Conservation (phyloP, 805 yeast genomes). For the Pichia thaimueangensis region DNA sequence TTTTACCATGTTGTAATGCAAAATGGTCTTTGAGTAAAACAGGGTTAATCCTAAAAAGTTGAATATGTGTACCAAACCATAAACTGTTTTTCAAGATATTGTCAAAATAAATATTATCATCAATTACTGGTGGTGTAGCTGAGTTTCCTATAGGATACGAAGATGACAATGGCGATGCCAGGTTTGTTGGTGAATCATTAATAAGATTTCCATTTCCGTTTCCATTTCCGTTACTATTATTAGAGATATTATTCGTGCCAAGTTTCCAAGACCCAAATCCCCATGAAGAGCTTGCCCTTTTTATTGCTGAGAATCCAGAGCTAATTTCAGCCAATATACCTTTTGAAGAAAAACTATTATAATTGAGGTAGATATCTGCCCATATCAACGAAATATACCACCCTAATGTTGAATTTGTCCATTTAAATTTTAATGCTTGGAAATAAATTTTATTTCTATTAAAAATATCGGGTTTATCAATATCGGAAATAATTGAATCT, state of each 20-base stretch:
- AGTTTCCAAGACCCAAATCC: conserved; percentile 24
- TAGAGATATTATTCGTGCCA: neutral
- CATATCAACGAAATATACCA: conserved; percentile 71
- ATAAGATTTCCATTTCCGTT: too few relatives aligned
- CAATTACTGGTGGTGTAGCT: conserved; percentile 4
- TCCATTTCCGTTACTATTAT: too few relatives aligned
- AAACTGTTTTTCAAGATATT: conserved; percentile 26
- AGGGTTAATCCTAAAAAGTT: conserved; percentile 34
- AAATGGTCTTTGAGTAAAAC: conserved; percentile 10
- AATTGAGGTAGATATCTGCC: conserved; percentile 44
- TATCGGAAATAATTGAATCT: conserved; percentile 9
- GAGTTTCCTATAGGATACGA: conserved; percentile 16
- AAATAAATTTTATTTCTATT: conserved; percentile 35
- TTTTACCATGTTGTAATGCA: conserved; percentile 9
- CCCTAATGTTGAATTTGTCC: conserved; percentile 61
- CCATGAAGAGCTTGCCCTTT: conserved; percentile 33
- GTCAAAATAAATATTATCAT: conserved; percentile 8
- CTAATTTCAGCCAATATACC: conserved; percentile 31
- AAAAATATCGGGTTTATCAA: conserved; percentile 32
- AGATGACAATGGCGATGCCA: conserved; percentile 6
- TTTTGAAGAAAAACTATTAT: conserved; percentile 30
- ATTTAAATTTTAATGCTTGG: conserved; percentile 46
- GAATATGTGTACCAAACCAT: conserved; percentile 43
- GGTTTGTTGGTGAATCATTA: neutral
- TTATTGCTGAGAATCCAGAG: conserved; percentile 26